Conservation (phyloP, 2,329 filamentous ascomycete species). For the Diplodia intermedia region DNA sequence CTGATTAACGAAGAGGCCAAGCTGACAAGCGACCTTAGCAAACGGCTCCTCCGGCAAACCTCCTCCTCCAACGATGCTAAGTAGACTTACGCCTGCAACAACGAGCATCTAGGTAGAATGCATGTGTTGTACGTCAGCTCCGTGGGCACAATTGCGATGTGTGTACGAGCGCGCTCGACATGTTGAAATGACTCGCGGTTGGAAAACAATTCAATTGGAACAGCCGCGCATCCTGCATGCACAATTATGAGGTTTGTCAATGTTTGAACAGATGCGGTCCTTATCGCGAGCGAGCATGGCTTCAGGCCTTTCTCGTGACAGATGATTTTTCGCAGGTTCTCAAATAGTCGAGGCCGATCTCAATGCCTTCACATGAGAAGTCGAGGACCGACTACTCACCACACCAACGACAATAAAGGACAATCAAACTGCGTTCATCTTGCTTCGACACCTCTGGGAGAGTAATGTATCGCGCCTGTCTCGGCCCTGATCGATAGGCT, state of each 20-base stretch:
- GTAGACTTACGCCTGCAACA: not conserved
- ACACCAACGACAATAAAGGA: not conserved
- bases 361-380: not conserved
- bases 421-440: not conserved
- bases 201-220: not conserved
- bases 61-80: not conserved
- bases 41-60: not conserved
- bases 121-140: not conserved
- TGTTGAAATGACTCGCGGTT: not conserved
- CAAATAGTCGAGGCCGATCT: no score
- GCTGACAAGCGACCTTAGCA: not conserved
- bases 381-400: not conserved
- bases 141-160: not conserved
- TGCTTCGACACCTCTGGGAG: not conserved
- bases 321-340: not conserved
- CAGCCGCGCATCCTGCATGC: not conserved
- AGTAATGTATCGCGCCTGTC: not conserved
- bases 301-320: not conserved
- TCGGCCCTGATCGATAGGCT: not conserved
- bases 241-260: not conserved
- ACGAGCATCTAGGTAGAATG: not conserved
- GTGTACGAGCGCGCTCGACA: not conserved
- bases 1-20: not conserved
- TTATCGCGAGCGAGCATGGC: not conserved
- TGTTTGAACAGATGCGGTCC: not conserved